Evolutionary conservation across 768 basidiomycete species (phyloP), one percentile per base, ranked within the genome.

Genomic region (Psilocybe tampanensis): DNA sequence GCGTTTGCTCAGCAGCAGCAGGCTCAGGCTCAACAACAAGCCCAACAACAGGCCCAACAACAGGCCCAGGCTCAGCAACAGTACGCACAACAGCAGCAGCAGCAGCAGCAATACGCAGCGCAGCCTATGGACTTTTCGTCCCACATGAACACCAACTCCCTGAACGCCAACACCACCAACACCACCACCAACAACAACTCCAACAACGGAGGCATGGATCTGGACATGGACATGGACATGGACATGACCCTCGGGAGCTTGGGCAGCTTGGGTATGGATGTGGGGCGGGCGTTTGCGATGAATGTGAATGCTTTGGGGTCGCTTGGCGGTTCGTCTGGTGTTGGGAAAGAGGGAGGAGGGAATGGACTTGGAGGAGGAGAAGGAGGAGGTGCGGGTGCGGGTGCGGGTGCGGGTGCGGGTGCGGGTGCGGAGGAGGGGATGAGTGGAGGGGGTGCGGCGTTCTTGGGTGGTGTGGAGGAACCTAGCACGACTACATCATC

Each of bases 1-100:
- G n/a, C n/a, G n/a, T n/a, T n/a, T n/a, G n/a, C n/a, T n/a, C 69
- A 69, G 58, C 67, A 70, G 44, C 60, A 66, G 55, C 65, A 60
- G 54, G 60, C 62, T 49, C 63, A 64, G 29, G 57, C 56, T 34
- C 65, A 60, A 47, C 44, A 45, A 18, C 56, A 58, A 11, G 15
- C 19, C 0, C 44, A n/a, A n/a, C n/a, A n/a, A n/a, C n/a, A 45
- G 29, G 43, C 44, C 12, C 47, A 49, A 36, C 44, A 45, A 18
- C 56, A 58, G 11, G 3, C 19, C 0, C 44, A 45, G 24, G 42
- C 44, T 15, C 42, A 32, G 18, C 52, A 52, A n/a, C 50, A 54
- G 21, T 48, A 56, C 18, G 54, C 44, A 7, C 21, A 52, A 24
- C 21, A 39, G 26, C 36, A 53, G 22, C 33, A 6, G 2, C 41